Conservation (phyloP, 768 basidiomycete species). For the Hysterangium stoloniferum region DNA sequence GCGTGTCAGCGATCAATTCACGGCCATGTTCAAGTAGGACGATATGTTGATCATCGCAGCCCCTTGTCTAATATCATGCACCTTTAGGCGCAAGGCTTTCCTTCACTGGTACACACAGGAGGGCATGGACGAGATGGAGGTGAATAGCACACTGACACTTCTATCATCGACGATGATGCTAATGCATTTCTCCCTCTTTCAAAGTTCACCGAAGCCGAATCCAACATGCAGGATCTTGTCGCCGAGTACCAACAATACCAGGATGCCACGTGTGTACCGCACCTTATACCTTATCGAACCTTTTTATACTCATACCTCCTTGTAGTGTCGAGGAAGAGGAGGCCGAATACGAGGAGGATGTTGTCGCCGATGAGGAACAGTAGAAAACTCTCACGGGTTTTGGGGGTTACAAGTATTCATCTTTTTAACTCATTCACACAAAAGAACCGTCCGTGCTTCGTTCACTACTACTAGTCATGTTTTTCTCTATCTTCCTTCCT, state of each 20-base stretch:
- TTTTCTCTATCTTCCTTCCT: conserved; percentile 1
- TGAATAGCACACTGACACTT: conserved; percentile 15
- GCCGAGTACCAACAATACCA: conserved; percentile 98
- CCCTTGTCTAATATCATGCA: conserved; percentile 14
- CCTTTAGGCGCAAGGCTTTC: conserved; percentile 89
- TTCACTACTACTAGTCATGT: conserved; percentile 1
- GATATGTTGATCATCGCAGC: no score
- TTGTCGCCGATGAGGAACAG: conserved; percentile 50
- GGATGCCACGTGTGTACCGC: conserved; percentile 75
- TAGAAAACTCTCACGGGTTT: conserved; percentile 4
- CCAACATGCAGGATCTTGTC: conserved; percentile 98
- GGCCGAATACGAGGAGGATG: conserved; percentile 83
- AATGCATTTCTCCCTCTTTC: conserved; percentile 11
- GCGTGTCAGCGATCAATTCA: conserved; percentile 97
- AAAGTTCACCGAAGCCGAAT: conserved; percentile 95
- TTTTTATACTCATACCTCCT: background rate
- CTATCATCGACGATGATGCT: conserved; percentile 15
- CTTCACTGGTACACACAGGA: conserved; percentile 99
- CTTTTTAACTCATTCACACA: background rate
- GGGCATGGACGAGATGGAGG: conserved; percentile 99
- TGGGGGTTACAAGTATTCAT: background rate
- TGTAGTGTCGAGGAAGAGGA: conserved; percentile 70
- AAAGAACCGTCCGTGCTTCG: conserved; percentile 3
- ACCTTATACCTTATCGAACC: background rate
- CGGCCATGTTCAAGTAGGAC: conserved; percentile 90